Evolutionary conservation across 2,329 filamentous ascomycete species (phyloP).

Genomic region (Fusarium nurragi): DNA sequence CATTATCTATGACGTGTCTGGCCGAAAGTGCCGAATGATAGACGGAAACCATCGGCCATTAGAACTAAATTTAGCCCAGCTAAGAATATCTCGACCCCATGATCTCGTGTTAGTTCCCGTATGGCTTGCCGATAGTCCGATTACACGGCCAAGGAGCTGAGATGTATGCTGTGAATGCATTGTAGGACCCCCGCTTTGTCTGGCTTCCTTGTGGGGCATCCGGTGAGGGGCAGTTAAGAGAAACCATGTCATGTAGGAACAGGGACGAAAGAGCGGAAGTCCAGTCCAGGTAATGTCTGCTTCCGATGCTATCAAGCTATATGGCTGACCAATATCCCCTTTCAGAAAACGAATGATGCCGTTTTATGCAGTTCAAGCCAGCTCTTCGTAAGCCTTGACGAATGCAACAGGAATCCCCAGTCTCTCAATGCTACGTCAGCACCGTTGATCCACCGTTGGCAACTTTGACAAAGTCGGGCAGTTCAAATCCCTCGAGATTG

Average conservation of each 20-base stretch:
- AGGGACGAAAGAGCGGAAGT: no score
- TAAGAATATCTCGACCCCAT: not conserved
- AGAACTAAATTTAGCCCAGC: slow-evolving; percentile 6
- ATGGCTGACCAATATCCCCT: not conserved
- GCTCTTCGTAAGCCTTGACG: not conserved
- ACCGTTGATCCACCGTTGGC: slow-evolving; percentile 30
- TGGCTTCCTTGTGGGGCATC: no score
- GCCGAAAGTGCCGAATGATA: not conserved
- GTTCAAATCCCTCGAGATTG: not conserved
- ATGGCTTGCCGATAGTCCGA: not conserved
- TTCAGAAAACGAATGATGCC: no score
- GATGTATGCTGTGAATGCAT: no score
- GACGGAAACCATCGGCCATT: not conserved
- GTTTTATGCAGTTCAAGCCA: not conserved
- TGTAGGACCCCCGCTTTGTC: no score
- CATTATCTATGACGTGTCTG: not conserved
- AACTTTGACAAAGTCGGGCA: slow-evolving; percentile 20
- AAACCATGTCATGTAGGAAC: no score
- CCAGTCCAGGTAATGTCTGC: no score
- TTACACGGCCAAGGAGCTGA: not conserved
- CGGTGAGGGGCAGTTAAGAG: no score
- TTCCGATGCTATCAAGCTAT: no score
- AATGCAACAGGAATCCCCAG: not conserved
- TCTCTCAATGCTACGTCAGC: not conserved
- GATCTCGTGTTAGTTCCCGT: not conserved